Percentiles rank a stretch among this genome's conserved stretches.
Evolutionary conservation across 1,284 basidiomycete species (phyloP).

Genomic region (Vanrija humicola): DNA sequence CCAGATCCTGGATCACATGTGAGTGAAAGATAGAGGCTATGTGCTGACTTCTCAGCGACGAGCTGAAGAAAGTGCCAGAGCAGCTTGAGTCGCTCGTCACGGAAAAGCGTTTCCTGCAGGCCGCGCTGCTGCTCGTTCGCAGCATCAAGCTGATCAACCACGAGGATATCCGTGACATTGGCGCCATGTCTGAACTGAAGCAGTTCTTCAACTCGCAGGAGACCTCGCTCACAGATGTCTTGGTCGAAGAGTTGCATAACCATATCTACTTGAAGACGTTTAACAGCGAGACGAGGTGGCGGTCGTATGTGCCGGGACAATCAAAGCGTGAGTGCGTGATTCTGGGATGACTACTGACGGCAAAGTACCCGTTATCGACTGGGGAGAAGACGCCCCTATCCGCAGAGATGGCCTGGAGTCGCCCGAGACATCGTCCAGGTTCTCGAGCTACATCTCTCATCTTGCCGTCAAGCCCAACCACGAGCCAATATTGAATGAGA

Average conservation of each 20-base stretch:
- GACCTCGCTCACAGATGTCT: conserved; percentile 78
- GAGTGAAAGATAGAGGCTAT: conserved; percentile 34
- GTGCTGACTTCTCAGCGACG: conserved; percentile 60
- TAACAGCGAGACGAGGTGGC: conserved; percentile 93
- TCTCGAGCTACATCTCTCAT: conserved; percentile 62
- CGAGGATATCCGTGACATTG: conserved; percentile 88
- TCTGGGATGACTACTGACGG: neutral
- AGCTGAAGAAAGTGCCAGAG: conserved; percentile 87
- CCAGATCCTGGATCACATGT: conserved; percentile 85
- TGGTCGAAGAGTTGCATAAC: conserved; percentile 92
- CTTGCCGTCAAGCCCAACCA: conserved; percentile 68
- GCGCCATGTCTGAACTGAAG: conserved; percentile 83
- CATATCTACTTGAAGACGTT: conserved; percentile 97
- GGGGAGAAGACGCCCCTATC: too few species aligned
- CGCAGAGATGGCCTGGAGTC: too few species aligned
- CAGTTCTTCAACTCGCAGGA: conserved; percentile 85
- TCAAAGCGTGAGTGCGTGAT: conserved; percentile 49
- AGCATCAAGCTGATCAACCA: conserved; percentile 89
- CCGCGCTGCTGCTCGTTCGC: conserved; percentile 79
- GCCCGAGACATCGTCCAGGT: conserved; percentile 26
- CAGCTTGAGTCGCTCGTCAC: conserved; percentile 89
- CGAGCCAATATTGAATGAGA: conserved; percentile 58
- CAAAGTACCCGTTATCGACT: conserved; percentile 13
- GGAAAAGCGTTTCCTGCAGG: conserved; percentile 88
- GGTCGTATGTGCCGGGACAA: conserved; percentile 75